phyloP scores from a whole-genome alignment of 331 rosid species.

The Spiraea crenata region DNA sequence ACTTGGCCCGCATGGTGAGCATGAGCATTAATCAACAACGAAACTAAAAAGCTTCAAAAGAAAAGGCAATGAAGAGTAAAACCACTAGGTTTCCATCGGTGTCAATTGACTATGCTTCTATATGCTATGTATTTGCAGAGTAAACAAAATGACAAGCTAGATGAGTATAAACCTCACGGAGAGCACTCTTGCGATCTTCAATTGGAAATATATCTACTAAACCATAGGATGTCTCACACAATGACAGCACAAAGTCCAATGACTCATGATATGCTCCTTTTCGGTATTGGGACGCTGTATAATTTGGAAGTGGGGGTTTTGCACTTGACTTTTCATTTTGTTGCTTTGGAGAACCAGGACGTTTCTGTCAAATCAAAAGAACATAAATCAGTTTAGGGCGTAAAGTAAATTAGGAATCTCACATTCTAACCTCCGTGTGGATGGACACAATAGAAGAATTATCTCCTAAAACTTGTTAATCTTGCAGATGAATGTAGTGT shows the following conservation, averaged over 20 bases:
- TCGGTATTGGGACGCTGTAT: slow-evolving; percentile 57
- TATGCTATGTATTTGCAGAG: background rate
- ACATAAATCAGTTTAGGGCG: slow-evolving; percentile 1
- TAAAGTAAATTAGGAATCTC: slow-evolving; percentile 14
- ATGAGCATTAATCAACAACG: slow-evolving; percentile 1
- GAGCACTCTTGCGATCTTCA: slow-evolving; percentile 97
- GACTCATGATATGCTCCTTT: slow-evolving; percentile 92
- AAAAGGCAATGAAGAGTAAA: background rate
- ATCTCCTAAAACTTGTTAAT: background rate
- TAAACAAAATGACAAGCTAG: background rate
- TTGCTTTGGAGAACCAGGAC: slow-evolving; percentile 76
- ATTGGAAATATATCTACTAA: slow-evolving; percentile 92
- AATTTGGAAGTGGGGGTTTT: slow-evolving; percentile 80
- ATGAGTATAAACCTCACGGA: slow-evolving; percentile 66
- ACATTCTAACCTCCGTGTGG: background rate
- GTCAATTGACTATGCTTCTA: background rate
- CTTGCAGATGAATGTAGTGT: background rate
- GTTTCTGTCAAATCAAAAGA: slow-evolving; percentile 58
- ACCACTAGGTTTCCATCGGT: background rate
- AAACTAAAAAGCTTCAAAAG: background rate
- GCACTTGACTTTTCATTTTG: slow-evolving; percentile 62
- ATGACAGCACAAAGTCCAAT: slow-evolving; percentile 80
- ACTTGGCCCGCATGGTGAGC: background rate
- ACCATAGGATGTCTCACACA: slow-evolving; percentile 91
- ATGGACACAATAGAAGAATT: background rate